Evolutionary conservation across 495 filamentous ascomycete species (phyloP), one percentile per base, ranked within the genome.

Genomic region (Hypoxylon lienhwacheense): DNA sequence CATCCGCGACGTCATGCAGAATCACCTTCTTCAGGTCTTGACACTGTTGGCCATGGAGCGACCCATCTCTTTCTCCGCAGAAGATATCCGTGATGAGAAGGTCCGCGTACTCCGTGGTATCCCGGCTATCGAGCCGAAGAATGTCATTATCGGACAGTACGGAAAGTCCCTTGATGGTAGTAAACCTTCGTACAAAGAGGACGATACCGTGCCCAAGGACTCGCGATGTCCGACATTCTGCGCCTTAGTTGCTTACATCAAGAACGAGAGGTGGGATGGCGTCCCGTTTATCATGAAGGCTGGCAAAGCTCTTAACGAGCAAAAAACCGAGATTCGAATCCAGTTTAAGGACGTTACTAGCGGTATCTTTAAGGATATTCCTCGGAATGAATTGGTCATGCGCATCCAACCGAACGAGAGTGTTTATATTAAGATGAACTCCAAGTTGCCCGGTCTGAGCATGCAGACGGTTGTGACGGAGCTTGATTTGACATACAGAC

Each of bases 371-470:
- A 97, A 97, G 81, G 91, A 99, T 64, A 99, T 97, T 59, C 95
- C 95, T 41, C 88, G 95, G 40, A 99, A 99, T 78, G 95, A 99
- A 77, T 86, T 99, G 48, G 95, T 99, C 63, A 96, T 99, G 76
- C 90, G 95, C 53, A 95, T 99, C 53, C 95, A 99, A 75, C 95
- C 95, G 59, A 99, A 99, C 75, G 95, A 99, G 78, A 92, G 87
- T 64, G 90, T 99, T 57, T 99, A 99, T 79, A 96, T 97, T 74
- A 99, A 99, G 85, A 99, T 97, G 95, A 99, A 99, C 85, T 97
- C 91, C 7, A 99, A 99, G 79, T 78, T 97, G 41, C 95, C 95
- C 16, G 95, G 95, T 65, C 78, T 99, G 66, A 97, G 90, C 75
- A 99, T 97, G 93, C 95, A 99, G 81, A 99, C 95, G 11, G 95